Percentiles rank a stretch among this genome's conserved stretches.
Evolutionary conservation across 805 yeast genomes (phyloP).

Genomic region (Wickerhamomyces rabaulensis): DNA sequence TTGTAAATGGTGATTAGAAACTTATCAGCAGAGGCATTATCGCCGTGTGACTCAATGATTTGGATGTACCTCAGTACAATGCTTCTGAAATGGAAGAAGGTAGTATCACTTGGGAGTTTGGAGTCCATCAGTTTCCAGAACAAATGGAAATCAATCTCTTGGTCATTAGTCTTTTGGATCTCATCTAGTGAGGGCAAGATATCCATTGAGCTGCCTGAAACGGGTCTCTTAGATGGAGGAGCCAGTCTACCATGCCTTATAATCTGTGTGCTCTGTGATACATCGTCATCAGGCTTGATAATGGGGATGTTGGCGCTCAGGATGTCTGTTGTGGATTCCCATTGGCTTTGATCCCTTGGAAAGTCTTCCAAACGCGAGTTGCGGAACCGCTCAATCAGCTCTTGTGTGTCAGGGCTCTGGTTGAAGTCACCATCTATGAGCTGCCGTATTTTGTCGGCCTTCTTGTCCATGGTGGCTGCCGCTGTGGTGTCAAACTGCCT

Average conservation of each 20-base stretch:
- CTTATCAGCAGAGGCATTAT: conserved; percentile 13
- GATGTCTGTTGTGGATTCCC: conserved; percentile 5
- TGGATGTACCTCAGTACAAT: conserved; percentile 14
- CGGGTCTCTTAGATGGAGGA: conserved; percentile 16
- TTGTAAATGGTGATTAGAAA: conserved; percentile 21
- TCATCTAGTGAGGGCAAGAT: conserved; percentile 5
- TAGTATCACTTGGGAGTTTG: conserved; percentile 5
- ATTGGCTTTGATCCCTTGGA: not conserved
- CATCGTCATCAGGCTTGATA: conserved; percentile 3
- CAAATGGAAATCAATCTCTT: conserved; percentile 8
- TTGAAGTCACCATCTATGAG: not conserved
- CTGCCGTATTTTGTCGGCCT: conserved; percentile 5
- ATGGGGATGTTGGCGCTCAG: conserved; percentile 2
- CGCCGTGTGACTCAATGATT: conserved; percentile 11
- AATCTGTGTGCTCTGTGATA: conserved; percentile 19
- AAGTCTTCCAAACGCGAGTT: not conserved
- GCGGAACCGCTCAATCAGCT: conserved; percentile 3
- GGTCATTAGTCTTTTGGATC: not conserved
- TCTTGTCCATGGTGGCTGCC: not conserved
- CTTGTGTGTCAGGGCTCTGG: conserved; percentile 2
- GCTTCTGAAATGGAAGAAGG: conserved; percentile 13
- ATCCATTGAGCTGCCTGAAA: conserved; percentile 21
- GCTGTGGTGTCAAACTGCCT: not conserved
- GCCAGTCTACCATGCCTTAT: conserved; percentile 10
- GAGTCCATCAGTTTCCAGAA: conserved; percentile 6